Evolutionary conservation across 495 filamentous ascomycete species (phyloP).

Genomic region (Immersiella caudata): DNA sequence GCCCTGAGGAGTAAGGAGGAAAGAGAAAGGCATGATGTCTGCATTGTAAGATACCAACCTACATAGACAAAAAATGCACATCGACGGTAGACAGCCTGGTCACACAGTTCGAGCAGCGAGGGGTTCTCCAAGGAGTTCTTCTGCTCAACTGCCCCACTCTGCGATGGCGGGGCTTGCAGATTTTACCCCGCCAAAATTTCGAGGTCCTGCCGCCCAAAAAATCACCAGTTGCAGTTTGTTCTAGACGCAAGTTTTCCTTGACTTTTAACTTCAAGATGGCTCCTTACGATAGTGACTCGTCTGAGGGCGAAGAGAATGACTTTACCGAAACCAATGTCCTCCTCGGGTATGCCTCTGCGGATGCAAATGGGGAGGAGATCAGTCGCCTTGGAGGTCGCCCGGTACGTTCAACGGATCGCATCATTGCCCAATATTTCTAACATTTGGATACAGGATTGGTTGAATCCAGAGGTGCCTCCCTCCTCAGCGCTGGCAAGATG

Average conservation of each 20-base stretch:
- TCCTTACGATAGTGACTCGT: constrained; percentile 83
- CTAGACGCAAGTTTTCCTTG: background rate
- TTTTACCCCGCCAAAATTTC: constrained; percentile 47
- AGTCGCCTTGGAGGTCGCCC: constrained; percentile 87
- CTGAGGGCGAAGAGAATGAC: constrained; percentile 66
- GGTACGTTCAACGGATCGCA: constrained; percentile 55
- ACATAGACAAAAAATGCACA: constrained; percentile 26
- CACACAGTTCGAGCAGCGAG: background rate
- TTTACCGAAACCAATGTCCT: constrained; percentile 88
- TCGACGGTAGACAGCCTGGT: constrained; percentile 2
- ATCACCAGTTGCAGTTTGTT: background rate
- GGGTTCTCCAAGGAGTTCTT: background rate
- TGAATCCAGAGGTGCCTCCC: constrained; percentile 68
- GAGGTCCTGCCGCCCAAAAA: constrained; percentile 28
- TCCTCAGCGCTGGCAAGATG: constrained; percentile 81
- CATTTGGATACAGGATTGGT: constrained; percentile 67
- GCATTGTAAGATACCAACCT: constrained; percentile 38
- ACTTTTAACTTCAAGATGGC: constrained; percentile 60
- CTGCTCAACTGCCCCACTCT: background rate
- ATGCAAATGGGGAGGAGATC: constrained; percentile 79
- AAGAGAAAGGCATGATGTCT: constrained; percentile 20
- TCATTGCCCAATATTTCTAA: background rate
- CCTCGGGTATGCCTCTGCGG: constrained; percentile 84
- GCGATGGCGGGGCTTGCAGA: constrained; percentile 31
- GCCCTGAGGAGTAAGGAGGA: constrained; percentile 49